Conservation (phyloP, 257 asterid genomes). For the Solanum chiquidenum region DNA sequence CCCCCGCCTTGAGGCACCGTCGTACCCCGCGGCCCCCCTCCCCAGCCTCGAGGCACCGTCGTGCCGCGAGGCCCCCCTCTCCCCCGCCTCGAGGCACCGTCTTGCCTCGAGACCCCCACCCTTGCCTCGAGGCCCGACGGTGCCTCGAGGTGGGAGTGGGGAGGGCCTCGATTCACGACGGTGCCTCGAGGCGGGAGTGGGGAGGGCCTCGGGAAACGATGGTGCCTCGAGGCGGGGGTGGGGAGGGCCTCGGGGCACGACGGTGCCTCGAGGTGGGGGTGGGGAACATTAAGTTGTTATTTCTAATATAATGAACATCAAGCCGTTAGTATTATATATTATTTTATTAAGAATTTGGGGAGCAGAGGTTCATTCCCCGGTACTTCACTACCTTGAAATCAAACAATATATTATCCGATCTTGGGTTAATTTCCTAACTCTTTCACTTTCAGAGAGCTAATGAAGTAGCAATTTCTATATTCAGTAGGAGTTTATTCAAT, state of each 20-base stretch:
- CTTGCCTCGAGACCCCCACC: too few species aligned
- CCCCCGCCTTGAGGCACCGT: too few species aligned
- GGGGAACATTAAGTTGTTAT: not conserved
- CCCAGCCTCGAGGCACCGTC: too few species aligned
- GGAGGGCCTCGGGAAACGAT: fast-evolving
- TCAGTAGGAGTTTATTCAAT: not conserved
- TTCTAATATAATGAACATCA: not conserved
- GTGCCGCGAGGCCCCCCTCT: too few species aligned
- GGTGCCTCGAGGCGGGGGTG: too few species aligned
- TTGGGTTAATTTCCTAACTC: not conserved
- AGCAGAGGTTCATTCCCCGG: not conserved
- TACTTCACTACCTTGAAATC: not conserved
- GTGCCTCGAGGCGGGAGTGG: too few species aligned
- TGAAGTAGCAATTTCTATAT: not conserved
- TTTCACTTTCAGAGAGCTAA: not conserved
- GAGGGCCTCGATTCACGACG: fast-evolving
- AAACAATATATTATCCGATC: not conserved
- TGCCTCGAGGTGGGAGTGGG: too few species aligned
- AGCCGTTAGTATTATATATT: not conserved
- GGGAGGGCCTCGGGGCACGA: fast-evolving
- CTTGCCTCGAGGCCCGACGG: fast-evolving
- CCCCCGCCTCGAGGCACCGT: too few species aligned
- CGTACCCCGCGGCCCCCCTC: too few species aligned
- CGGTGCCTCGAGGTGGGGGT: too few species aligned
- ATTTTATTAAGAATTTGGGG: not conserved